Conservation (phyloP, 306 rosid genomes). For the Albizia julibrissin region DNA sequence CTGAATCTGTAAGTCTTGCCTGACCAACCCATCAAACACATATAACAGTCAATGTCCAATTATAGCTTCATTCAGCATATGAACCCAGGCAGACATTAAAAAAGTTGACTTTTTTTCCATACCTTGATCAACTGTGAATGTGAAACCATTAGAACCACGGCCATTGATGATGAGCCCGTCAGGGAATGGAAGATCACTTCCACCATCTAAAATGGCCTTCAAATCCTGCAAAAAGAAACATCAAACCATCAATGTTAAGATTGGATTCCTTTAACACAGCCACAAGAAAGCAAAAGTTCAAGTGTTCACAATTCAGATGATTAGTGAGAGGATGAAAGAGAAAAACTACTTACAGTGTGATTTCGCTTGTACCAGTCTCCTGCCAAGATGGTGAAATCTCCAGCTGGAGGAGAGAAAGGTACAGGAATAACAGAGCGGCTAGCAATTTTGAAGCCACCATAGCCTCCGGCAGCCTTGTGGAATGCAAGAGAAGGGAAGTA, state of each 20-base stretch:
- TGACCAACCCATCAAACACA: constrained; percentile 37
- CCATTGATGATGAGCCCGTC: constrained; percentile 89
- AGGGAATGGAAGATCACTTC: constrained; percentile 78
- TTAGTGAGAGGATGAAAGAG: too few relatives aligned
- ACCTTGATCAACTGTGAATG: constrained; percentile 83
- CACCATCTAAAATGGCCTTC: constrained; percentile 75
- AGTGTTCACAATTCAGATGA: neutral
- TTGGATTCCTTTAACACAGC: neutral
- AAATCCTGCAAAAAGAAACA: constrained; percentile 56
- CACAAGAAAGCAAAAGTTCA: neutral
- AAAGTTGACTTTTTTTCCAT: neutral
- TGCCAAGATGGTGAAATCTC: constrained; percentile 72
- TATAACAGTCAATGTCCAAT: neutral
- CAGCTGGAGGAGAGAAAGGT: constrained; percentile 78
- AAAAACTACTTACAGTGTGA: constrained; percentile 62
- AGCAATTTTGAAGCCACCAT: constrained; percentile 62
- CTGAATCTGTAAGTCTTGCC: constrained; percentile 83
- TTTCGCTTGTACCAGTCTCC: constrained; percentile 85
- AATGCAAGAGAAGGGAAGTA: constrained; percentile 83
- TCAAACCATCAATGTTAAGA: neutral
- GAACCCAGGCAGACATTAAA: neutral
- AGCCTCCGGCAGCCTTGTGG: constrained; percentile 94
- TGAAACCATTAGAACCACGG: constrained; percentile 54
- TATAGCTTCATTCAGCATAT: constrained; percentile 3
- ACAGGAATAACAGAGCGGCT: constrained; percentile 80